Base-by-base conservation (phyloP, 352 stramenopile genomes). In the Globisporangium recalcitrans region DNA sequence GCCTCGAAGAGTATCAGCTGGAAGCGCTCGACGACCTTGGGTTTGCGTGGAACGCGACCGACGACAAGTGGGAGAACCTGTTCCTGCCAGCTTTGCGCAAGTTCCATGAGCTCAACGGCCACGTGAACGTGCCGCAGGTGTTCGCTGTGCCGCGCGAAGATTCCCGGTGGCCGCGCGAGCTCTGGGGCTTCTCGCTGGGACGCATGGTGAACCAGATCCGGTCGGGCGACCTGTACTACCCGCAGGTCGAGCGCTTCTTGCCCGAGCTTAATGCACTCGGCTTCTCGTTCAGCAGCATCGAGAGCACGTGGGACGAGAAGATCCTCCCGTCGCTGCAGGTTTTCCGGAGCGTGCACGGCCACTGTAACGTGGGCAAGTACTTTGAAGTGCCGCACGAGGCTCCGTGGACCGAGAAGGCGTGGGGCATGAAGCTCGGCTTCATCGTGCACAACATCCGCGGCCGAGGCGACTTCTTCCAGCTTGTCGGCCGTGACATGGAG, bases 371-470 rank as follows among this genome's bases (percentile, higher is more conserved):
- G 10, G 24, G 55, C 9, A 49, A 29, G 46, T 49, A 60, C n/a
- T 89, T 89, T 52, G 64, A 67, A 2, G 74, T 87, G 1, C 74
- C 75, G 1, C 47, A 71, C 48, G 40, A 73, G 6, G 27, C 57
- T 10, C 70, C 68, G 1, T 89, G 80, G 77, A 68, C 77, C 1
- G 4, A 32, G 22, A 59, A 44, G 9, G 71, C 69, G 32, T 77
- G 71, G 67, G 76, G 75, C 14, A 56, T 74, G 31, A 62, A 71
- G 5, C 68, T 90, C 47, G 81, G 81, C 27, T 82, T 75, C 48
- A 75, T 85, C 58, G 81, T 80, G 22, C 67, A 70, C 29, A 82
- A 87, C 62, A 85, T 88, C 56, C 72, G 74, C 14, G 71, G 65
- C 40, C 68, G 76, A 31, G 73, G 72, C 38, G 70, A 85, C 40